Conservation (phyloP, 352 stramenopile genomes). For the Pilasporangium apinafurcum region DNA sequence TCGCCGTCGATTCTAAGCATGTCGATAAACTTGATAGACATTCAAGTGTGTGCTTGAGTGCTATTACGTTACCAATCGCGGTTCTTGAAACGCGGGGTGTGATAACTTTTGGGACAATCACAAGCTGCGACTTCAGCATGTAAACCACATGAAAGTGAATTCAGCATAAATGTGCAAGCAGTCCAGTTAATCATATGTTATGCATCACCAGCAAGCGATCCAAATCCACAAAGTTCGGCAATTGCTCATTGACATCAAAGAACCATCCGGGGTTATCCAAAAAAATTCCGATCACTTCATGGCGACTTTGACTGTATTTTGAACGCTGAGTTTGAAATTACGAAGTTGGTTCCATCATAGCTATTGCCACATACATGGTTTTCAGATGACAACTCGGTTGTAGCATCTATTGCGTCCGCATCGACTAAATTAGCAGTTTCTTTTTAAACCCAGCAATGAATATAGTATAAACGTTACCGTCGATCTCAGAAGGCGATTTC, state of each 20-base stretch:
- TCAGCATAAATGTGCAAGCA: background rate
- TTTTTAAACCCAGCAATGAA: background rate
- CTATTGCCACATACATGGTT: slow-evolving; percentile 46
- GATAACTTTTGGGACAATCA: slow-evolving; percentile 73
- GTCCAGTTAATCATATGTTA: too few relatives aligned
- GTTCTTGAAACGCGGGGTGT: slow-evolving; percentile 61
- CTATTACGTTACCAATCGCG: slow-evolving; percentile 73
- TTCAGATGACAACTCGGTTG: slow-evolving; percentile 71
- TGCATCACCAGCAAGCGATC: slow-evolving; percentile 58
- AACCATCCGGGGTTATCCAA: slow-evolving; percentile 78
- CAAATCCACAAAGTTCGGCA: slow-evolving; percentile 65
- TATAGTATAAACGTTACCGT: slow-evolving; percentile 28
- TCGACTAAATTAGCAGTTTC: too few relatives aligned
- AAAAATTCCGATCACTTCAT: slow-evolving; percentile 68
- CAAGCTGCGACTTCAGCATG: slow-evolving; percentile 49
- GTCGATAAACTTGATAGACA: slow-evolving; percentile 43
- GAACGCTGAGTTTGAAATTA: background rate
- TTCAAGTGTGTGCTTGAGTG: slow-evolving; percentile 80
- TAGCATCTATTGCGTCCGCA: too few relatives aligned
- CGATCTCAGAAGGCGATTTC: slow-evolving; percentile 67
- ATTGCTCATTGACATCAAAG: slow-evolving; percentile 73
- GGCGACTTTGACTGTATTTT: slow-evolving; percentile 41
- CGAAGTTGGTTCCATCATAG: background rate
- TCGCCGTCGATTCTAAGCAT: slow-evolving; percentile 31
- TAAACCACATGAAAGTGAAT: background rate